Conservation (phyloP, 352 stramenopile genomes). For the Phytophthora fragariaefolia region DNA sequence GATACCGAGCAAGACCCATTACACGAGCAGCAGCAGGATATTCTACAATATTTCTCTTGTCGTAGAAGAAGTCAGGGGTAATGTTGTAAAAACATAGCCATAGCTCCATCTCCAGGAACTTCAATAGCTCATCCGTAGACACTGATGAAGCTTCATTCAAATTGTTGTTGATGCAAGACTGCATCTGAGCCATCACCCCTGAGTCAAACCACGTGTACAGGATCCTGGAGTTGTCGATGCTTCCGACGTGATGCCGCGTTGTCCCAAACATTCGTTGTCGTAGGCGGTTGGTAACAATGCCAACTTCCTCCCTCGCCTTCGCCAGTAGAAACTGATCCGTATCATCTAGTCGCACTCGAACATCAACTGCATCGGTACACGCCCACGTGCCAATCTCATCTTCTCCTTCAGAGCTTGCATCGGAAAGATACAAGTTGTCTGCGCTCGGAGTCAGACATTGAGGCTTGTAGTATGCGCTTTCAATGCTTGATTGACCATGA, state of each 20-base stretch:
- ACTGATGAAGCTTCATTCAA: not conserved
- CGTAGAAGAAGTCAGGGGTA: not conserved
- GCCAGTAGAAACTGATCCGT: too few relatives aligned
- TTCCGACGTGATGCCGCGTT: not conserved
- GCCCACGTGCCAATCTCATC: too few relatives aligned
- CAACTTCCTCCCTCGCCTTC: not conserved
- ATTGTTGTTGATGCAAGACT: not conserved
- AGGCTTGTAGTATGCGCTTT: too few relatives aligned
- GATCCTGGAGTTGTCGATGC: not conserved
- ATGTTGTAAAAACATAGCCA: not conserved
- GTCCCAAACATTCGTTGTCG: not conserved
- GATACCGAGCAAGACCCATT: too few relatives aligned
- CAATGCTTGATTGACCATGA: too few relatives aligned
- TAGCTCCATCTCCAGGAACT: not conserved
- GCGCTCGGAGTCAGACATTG: too few relatives aligned
- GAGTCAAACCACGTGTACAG: not conserved
- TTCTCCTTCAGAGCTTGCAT: too few relatives aligned
- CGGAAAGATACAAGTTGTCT: too few relatives aligned
- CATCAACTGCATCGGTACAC: too few relatives aligned
- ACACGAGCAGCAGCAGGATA: not conserved
- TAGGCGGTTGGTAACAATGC: not conserved
- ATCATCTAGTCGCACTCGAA: too few relatives aligned
- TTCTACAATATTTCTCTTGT: not conserved
- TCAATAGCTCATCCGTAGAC: not conserved
- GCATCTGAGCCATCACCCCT: not conserved